phyloP scores from a whole-genome alignment of 306 rosid genomes.

The Rosa lucieae region DNA sequence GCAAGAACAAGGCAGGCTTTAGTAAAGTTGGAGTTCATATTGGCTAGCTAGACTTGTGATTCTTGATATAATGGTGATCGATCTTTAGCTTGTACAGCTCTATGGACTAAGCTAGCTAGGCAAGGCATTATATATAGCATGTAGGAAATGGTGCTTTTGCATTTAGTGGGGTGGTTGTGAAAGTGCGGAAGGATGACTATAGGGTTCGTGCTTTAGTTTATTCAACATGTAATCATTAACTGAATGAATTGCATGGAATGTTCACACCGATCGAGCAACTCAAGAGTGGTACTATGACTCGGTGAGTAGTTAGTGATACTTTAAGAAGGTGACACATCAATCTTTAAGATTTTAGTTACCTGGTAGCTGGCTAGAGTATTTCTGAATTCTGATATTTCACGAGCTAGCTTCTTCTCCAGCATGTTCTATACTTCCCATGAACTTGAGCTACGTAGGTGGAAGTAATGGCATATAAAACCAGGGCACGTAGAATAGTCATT shows the following conservation, averaged over 20 bases:
- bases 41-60: not conserved
- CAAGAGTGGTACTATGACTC: not conserved
- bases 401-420: not conserved
- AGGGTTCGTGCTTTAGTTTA: conserved; percentile 4
- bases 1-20: conserved; percentile 20
- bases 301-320: not conserved
- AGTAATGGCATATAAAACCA: not conserved
- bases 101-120: not conserved
- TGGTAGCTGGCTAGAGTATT: not conserved
- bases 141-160: not conserved
- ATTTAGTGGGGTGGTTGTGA: conserved; percentile 53
- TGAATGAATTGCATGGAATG: not conserved
- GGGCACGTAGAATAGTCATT: not conserved
- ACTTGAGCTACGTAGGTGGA: not conserved
- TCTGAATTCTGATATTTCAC: not conserved
- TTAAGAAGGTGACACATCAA: not conserved
- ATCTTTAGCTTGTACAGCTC: not conserved
- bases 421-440: not conserved
- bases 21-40: not conserved
- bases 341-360: not conserved
- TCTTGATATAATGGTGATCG: not conserved
- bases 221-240: conserved; percentile 31
- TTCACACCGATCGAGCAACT: conserved; percentile 3
- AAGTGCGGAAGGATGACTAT: conserved; percentile 20
- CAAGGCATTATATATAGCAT: not conserved